Evolutionary conservation across 179 eudicot genomes (phyloP), one percentile per base, ranked within the genome.

Genomic region (Heliamphora pulchella): DNA sequence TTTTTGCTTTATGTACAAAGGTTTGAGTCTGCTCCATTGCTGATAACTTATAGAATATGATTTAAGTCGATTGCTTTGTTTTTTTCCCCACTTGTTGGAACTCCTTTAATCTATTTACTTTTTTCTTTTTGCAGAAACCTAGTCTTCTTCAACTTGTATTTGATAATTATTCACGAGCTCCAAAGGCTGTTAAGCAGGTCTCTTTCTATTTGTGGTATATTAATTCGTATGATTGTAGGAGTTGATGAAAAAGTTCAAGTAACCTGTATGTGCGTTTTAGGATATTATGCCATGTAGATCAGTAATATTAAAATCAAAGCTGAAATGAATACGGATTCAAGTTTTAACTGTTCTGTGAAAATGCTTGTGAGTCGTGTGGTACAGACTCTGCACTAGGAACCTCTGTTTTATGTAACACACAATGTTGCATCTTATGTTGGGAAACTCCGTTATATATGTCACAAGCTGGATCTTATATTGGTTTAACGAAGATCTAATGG

Each of bases 1-100:
- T 89, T 90, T 96, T 96, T 87, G 92, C 98, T 58, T 90, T 96
- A 78, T 94, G 98, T 82, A 87, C 90, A 80, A 92, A 96, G 99
- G 99, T 92, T 77, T 74, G 86, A 78, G 79, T 75, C 14, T 2
- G 11, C 78, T 72, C 2, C 75, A 9, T 50, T 67, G 10, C 58
- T 78, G 68, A 58, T 66, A 76, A 62, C 55, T 31, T 9, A 15
- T 0, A 54, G 44, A 76, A 51, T 71, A 9, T 71, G 62, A 44
- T 22, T 67, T 18, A 64, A 31, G 39, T 1, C 39, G 39, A 14
- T 68, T 10, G 8, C 14, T 74, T 20, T 14, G 41, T 18, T 66
- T 5, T 48, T 76, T 57, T 63, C 51, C 43, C 44, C 17, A 31
- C 4, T 53, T 58, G 58, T 47, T 82, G 73, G 58, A 51, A 11